Evolutionary conservation across 2,329 filamentous ascomycete species (phyloP).

Genomic region (Xylariaceae sp.): DNA sequence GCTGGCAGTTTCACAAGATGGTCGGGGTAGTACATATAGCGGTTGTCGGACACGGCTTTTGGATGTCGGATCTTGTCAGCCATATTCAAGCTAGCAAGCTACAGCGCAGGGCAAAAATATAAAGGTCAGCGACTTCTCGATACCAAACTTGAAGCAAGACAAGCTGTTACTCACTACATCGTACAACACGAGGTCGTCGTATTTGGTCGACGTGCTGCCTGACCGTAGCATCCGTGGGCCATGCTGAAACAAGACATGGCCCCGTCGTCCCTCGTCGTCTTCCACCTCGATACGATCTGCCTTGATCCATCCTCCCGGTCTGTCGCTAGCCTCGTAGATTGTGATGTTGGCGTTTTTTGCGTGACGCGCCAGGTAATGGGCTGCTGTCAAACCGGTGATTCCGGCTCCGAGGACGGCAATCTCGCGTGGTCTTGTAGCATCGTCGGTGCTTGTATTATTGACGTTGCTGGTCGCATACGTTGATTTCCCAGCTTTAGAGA

Average conservation of each 20-base stretch:
- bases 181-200: slow-evolving; percentile 70
- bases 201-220: slow-evolving; percentile 47
- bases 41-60: slow-evolving; percentile 58
- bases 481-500: slow-evolving; percentile 8
- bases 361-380: slow-evolving; percentile 76
- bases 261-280: slow-evolving; percentile 63
- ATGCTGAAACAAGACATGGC: slow-evolving; percentile 75
- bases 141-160: no score
- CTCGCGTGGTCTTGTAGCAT: slow-evolving; percentile 42
- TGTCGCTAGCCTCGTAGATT: slow-evolving; percentile 75
- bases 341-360: slow-evolving; percentile 75
- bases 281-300: slow-evolving; percentile 67
- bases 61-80: slow-evolving; percentile 60
- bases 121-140: neutral
- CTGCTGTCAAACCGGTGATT: slow-evolving; percentile 80
- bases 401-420: slow-evolving; percentile 81
- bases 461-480: slow-evolving; percentile 28
- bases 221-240: slow-evolving; percentile 80
- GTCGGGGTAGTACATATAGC: slow-evolving; percentile 90
- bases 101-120: neutral
- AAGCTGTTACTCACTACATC: slow-evolving; percentile 70
- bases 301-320: slow-evolving; percentile 84
- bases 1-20: slow-evolving; percentile 66
- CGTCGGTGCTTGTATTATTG: slow-evolving; percentile 17
- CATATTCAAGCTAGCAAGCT: slow-evolving; percentile 66